Base-by-base conservation (phyloP, 2,329 filamentous ascomycete species). In the Pseudogymnoascus sp. region DNA sequence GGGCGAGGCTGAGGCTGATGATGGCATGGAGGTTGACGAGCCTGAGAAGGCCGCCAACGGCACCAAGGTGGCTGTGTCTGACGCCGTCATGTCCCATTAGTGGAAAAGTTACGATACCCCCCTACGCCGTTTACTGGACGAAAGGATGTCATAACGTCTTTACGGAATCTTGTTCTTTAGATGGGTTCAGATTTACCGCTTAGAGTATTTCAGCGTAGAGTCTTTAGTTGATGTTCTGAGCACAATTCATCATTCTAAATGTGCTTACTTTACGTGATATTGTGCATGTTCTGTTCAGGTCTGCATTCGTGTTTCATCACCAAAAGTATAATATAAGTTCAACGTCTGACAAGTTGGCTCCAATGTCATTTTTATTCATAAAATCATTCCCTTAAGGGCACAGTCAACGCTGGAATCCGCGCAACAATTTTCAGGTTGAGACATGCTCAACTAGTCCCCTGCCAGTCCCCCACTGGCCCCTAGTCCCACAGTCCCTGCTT, bases 11-110 rank as follows among this genome's bases (percentile, higher is more conserved):
- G 16, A 75, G 62, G 75, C 62, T 59, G 75, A 74, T 41, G 77
- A 78, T 61, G 80, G 77, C 58, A 82, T 83, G 80, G 81, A 83
- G 59, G 77, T 83, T 52, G 81, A 83, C 65, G 70, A 69, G 33
- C 69, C 69, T 45, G 71, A 73, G 61, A 72, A 73, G 63, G 65
- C 69, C 35, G 43, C 64, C 14, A 69, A 67, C 38, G 67, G 66
- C 28, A 40, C 60, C 25, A 62, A 61, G 43, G 62, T 65, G 18
- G 43, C 40, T 31, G 38, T 66, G 25, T 31, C 62, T 23, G 72
- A 74, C 63, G 67, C 68, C 31, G 66, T 72, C 63, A 72, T 73
- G 71, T 69, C 67, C 28, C 71, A 73, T 60, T 72, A 55, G 49
- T 6, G 49, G 28, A 33, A 21, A 55, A 55, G 49, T 55, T 55